phyloP scores from a whole-genome alignment of 1,139 yeast species.

The Candida tetrigidarum region DNA sequence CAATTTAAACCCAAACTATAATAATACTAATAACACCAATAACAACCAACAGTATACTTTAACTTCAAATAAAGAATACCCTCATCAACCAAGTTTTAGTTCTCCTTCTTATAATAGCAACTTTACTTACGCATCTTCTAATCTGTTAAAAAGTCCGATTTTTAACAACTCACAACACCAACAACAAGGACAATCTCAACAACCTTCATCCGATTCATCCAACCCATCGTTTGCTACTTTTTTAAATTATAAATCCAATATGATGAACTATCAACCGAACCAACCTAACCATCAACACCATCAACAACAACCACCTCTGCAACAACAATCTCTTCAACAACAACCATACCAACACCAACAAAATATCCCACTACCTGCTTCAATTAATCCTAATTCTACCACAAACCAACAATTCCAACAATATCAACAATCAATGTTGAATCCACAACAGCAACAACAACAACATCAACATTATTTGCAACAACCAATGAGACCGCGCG shows the following conservation, averaged over 20 bases:
- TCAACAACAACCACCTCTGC: constrained; percentile 6
- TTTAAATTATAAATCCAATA: constrained; percentile 1
- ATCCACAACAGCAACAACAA: constrained; percentile 11
- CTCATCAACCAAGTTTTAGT: constrained; percentile 8
- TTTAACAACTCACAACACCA: neutral
- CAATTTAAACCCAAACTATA: constrained; percentile 3
- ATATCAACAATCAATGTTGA: constrained; percentile 10
- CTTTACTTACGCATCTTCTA: neutral
- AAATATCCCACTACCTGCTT: constrained; percentile 2
- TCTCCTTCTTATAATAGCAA: constrained; percentile 2
- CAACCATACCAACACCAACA: constrained; percentile 4
- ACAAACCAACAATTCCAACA: constrained; percentile 8
- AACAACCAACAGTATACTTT: constrained; percentile 2
- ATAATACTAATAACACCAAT: neutral
- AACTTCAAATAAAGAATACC: constrained; percentile 3
- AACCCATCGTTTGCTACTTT: no score
- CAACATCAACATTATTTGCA: constrained; percentile 15
- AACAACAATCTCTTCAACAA: neutral
- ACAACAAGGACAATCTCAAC: neutral
- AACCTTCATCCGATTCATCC: neutral
- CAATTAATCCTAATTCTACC: neutral
- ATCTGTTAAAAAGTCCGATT: neutral
- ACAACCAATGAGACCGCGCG: constrained; percentile 26
- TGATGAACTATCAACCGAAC: constrained; percentile 9
- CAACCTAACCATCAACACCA: no score